Evolutionary conservation across 768 basidiomycete genomes (phyloP).

Genomic region (Lactarius psammicola): DNA sequence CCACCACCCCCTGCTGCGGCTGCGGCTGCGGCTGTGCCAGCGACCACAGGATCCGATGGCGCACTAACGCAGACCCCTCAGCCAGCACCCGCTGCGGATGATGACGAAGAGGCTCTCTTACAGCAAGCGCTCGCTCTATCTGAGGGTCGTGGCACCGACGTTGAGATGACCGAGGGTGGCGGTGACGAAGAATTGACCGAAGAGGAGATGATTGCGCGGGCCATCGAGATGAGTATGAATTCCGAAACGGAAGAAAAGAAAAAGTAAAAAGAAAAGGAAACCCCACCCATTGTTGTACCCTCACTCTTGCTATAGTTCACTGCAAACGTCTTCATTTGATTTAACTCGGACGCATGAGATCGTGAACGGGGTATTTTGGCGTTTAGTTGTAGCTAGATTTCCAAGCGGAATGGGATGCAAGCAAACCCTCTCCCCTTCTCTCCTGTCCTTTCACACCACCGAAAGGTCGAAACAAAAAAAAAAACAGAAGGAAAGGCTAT

Average conservation of each 20-base stretch:
- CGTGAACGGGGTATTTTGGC: neutral
- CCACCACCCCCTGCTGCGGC: conserved; percentile 35
- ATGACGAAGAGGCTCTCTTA: conserved; percentile 77
- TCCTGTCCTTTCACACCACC: neutral
- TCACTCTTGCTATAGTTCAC: neutral
- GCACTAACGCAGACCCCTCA: conserved; percentile 32
- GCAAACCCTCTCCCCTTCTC: neutral
- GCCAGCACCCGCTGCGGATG: conserved; percentile 48
- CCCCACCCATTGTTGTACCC: neutral
- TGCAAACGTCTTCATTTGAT: neutral
- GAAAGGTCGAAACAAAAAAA: neutral
- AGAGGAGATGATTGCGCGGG: conserved; percentile 86
- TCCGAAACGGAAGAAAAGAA: conserved; percentile 45
- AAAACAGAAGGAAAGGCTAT: neutral
- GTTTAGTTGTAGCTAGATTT: conserved; percentile 13
- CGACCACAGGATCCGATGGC: conserved; percentile 35
- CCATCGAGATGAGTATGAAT: conserved; percentile 93
- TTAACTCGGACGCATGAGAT: conserved; percentile 1
- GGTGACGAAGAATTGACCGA: conserved; percentile 73
- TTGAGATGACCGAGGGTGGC: conserved; percentile 43
- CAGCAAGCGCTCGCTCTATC: conserved; percentile 78
- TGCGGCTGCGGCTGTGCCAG: conserved; percentile 36
- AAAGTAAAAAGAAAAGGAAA: conserved; percentile 32
- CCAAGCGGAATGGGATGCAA: conserved; percentile 1
- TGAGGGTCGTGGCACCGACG: conserved; percentile 46